Evolutionary conservation across 1,284 basidiomycete genomes (phyloP), one percentile per base, ranked within the genome.

Genomic region (Irpex sp.): DNA sequence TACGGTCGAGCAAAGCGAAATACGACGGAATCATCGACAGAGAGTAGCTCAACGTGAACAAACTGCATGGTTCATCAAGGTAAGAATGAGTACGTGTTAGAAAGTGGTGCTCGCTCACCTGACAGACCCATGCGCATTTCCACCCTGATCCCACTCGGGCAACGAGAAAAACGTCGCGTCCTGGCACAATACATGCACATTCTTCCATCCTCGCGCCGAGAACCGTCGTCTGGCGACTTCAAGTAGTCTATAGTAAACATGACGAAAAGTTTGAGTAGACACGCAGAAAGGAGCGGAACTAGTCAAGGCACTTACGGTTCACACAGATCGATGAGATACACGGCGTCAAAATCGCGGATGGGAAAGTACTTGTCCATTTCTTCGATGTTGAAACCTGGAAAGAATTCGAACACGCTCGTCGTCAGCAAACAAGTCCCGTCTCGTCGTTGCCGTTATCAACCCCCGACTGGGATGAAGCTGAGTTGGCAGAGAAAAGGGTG

Each of bases 281-380:
- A 5, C 9, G 26, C 47, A 60, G 19, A 47, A n/a, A 49, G 26
- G 1, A 33, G n/a, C 8, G 26, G 2, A 55, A 55, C 1, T 8
- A 26, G 26, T n/a, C 19, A 8, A 7, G 26, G 2, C 53, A 65
- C 64, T 6, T 15, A 65, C 1, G 91, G 87, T 70, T 90, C 87
- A 69, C 90, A 92, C 6, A 93, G 82, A 69, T 92, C 90, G 69
- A 92, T 79, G 57, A 94, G 79, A 74, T 93, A 94, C 61, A 94
- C 79, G 33, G 87, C 82, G 68, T 91, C 87, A 66, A 91, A 91
- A 7, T 80, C 79, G 0, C 78, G 75, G 61, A 90, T 78, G 6
- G 88, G 84, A 62, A 92, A 81, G 73, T 85, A 85, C 68, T 85
- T 82, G 75, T 91, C 81, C 92, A 93, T 93, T 66, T 88, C 80